These are phyloP conservation scores for Apiospora marii DNA, from an alignment of 2,329 filamentous ascomycete genomes.

Conservation along the genomic window DNA sequence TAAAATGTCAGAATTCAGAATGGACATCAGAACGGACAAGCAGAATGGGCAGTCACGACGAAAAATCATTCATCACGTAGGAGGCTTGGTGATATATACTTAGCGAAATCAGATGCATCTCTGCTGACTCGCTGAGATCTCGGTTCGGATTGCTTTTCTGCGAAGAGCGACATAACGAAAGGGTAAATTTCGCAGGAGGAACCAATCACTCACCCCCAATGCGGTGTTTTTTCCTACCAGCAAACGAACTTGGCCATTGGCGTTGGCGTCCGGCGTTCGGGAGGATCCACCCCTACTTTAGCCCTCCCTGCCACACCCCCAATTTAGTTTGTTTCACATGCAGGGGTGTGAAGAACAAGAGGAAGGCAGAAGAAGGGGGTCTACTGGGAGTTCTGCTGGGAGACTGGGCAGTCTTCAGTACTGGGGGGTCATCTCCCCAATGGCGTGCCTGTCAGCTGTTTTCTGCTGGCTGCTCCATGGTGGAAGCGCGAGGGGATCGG, in stretches of 20 bases:
- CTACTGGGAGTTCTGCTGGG: background rate
- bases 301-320: background rate
- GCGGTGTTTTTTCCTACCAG: background rate
- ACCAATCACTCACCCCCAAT: background rate
- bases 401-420: no score
- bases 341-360: background rate
- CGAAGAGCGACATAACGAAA: background rate
- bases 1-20: no score
- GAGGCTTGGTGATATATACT: background rate
- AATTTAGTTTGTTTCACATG: constrained; percentile 8
- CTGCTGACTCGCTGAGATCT: background rate
- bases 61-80: background rate
- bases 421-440: background rate
- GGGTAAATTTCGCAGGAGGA: background rate
- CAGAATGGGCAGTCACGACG: background rate
- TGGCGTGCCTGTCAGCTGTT: background rate
- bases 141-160: background rate
- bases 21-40: no score
- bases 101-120: background rate
- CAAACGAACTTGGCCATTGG: background rate
- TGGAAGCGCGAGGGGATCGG: background rate
- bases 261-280: background rate
- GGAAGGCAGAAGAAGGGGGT: no score
- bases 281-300: constrained; percentile 2
- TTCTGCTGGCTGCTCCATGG: background rate